A percentile compares a stretch with the other conserved stretches of the same genome.
phyloP scores from a whole-genome alignment of 768 basidiomycete genomes.

The Erythrobasidium yunnanense region DNA sequence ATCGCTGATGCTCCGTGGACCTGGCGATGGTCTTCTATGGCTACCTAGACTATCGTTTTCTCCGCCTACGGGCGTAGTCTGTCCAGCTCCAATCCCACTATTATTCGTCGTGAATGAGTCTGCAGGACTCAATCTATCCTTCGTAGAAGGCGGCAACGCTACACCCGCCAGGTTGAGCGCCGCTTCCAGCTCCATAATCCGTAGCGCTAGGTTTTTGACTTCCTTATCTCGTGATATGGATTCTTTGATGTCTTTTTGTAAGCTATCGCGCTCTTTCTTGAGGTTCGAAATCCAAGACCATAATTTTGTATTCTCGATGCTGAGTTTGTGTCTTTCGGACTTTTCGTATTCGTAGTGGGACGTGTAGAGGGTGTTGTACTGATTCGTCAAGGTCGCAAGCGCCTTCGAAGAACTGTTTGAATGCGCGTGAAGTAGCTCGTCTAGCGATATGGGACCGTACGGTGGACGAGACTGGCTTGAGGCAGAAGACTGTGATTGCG shows the following conservation, averaged over 20 bases:
- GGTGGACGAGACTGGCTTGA: background rate
- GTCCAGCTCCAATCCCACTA: no score
- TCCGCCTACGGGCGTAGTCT: background rate
- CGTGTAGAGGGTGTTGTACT: background rate
- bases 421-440: background rate
- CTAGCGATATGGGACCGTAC: background rate
- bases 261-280: constrained; percentile 14
- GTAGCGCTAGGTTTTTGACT: background rate
- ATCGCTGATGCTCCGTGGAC: constrained; percentile 16
- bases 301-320: constrained; percentile 7
- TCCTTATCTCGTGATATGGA: background rate
- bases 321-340: background rate
- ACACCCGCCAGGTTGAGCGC: background rate
- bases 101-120: no score
- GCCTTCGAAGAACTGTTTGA: background rate
- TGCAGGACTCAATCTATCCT: background rate
- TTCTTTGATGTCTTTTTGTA: background rate
- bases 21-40: background rate
- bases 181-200: constrained; percentile 8
- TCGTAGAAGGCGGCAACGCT: background rate
- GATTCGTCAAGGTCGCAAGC: background rate
- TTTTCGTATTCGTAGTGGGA: constrained; percentile 1
- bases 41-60: background rate
- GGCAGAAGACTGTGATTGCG: background rate
- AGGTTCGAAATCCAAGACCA: constrained; percentile 3